Evolutionary conservation across 2,329 filamentous ascomycete species (phyloP), one percentile per base, ranked within the genome.

Genomic region (Monosporascus sp.): DNA sequence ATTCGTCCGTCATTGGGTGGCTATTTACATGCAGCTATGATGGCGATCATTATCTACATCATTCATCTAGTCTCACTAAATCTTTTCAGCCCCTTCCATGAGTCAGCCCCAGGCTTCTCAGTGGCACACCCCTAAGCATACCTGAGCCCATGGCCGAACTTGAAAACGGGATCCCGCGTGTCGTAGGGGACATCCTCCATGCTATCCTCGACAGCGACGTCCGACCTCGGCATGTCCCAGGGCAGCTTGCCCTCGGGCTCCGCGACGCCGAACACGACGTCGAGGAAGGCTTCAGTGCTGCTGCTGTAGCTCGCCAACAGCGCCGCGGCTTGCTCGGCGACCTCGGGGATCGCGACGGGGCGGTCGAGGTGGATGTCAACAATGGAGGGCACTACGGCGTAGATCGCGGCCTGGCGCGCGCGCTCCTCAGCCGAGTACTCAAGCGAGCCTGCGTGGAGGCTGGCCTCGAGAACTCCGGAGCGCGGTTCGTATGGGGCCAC

Each of bases 331-430:
- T 63, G 50, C 50, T 73, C 71, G 0, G 66, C 71, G 7, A 77
- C 63, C 50, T 75, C 73, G 2, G 74, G 73, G 20, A 78, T 65
- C 1, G 70, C 71, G 3, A 71, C 72, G 0, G 74, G 72, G 0
- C 74, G 70, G 50, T 74, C 72, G n/a, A 77, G 69, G 51, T 69
- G 71, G 51, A 75, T 68, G 51, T 76, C 73, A 5, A 76, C 70
- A 17, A 76, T 68, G 3, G 72, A 72, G 4, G 67, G 69, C 0
- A 72, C 70, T 1, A 66, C 64, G 7, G 55, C 38, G 62, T 70
- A 74, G 52, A 77, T 73, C 40, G 65, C 63, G 4, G 67, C 67
- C 52, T 74, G 71, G 7, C 72, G 65, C 2, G 63, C 66, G 8
- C 65, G 62, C 53, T 75, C 73, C 0, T 70, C 68, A 17, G 60